Conservation (phyloP, 108 stramenopile species). For the Cyclotella baltica region DNA sequence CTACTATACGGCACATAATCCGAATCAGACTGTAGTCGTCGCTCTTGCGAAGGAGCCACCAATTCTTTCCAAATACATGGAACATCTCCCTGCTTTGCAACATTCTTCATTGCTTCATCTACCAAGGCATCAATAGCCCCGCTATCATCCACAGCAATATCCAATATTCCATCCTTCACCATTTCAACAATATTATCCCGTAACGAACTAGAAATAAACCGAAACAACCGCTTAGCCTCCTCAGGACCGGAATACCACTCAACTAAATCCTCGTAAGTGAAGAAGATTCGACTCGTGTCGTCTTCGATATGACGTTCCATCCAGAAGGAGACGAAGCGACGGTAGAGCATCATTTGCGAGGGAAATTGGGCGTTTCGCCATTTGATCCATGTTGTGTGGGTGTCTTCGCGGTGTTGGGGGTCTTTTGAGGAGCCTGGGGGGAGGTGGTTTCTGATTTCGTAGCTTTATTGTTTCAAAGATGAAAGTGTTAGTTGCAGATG, state of each 20-base stretch:
- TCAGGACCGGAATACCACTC: conserved; percentile 17
- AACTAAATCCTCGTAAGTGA: conserved; percentile 39
- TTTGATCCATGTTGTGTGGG: conserved; percentile 35
- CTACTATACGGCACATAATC: not conserved
- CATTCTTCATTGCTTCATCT: conserved; percentile 5
- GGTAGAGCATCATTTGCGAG: conserved; percentile 34
- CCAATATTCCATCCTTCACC: conserved; percentile 12
- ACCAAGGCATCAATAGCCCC: conserved; percentile 21
- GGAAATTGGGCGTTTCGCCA: conserved; percentile 41
- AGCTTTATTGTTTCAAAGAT: not conserved
- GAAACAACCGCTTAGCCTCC: conserved; percentile 28
- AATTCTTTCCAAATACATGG: conserved; percentile 48
- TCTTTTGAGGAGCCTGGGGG: conserved; percentile 16
- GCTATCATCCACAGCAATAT: conserved; percentile 1
- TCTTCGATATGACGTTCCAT: conserved; percentile 33
- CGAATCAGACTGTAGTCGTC: conserved; percentile 6
- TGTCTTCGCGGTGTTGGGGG: conserved; percentile 9
- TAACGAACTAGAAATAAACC: conserved; percentile 27
- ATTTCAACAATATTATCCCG: conserved; percentile 17
- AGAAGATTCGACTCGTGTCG: conserved; percentile 32
- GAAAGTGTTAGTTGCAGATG: not conserved
- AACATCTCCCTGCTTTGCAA: conserved; percentile 22
- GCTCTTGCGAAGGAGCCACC: conserved; percentile 13
- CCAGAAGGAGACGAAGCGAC: conserved; percentile 48
- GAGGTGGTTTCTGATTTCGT: conserved; percentile 37